Evolutionary conservation across 208 protist genomes (phyloP).

Genomic region (Phytomonas sp.): DNA sequence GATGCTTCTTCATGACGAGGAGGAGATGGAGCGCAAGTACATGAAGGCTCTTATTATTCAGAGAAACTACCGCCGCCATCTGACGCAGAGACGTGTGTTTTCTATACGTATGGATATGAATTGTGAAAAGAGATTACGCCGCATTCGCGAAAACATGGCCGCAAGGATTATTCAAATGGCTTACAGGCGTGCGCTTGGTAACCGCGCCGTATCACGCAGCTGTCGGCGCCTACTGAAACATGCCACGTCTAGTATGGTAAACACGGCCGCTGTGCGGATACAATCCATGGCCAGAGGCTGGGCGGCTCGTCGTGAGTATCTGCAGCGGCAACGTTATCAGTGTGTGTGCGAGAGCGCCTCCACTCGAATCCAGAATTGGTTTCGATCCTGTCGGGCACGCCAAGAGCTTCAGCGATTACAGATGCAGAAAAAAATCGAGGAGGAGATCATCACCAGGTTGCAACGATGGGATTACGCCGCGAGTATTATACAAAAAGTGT

Average conservation of each 20-base stretch:
- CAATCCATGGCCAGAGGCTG: conserved; percentile 65
- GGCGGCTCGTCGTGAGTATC: conserved; percentile 29
- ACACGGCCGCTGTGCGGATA: conserved; percentile 38
- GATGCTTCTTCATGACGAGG: conserved; percentile 69
- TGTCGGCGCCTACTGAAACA: neutral
- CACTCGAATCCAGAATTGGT: conserved; percentile 41
- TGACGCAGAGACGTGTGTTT: conserved; percentile 22
- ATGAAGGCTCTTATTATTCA: conserved; percentile 49
- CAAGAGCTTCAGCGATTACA: conserved; percentile 15
- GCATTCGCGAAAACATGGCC: conserved; percentile 35
- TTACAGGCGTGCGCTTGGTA: conserved; percentile 25
- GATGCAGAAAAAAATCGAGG: conserved; percentile 15
- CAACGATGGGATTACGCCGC: conserved; percentile 20
- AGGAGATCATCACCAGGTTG: conserved; percentile 12
- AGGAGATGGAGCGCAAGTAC: conserved; percentile 71
- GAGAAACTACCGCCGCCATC: conserved; percentile 48
- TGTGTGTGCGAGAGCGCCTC: conserved; percentile 9
- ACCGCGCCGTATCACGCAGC: conserved; percentile 7
- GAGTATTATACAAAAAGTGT: conserved; percentile 18
- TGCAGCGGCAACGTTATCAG: conserved; percentile 10
- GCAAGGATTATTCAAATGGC: conserved; percentile 50
- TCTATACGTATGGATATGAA: conserved; percentile 20
- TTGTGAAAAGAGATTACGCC: conserved; percentile 18
- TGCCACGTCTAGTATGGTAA: neutral
- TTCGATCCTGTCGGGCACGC: conserved; percentile 28